A percentile compares a stretch with the other conserved stretches of the same genome.
Conservation (phyloP, 164 flowering plant genomes). For the Kalanchoe fedtschenkoi region DNA sequence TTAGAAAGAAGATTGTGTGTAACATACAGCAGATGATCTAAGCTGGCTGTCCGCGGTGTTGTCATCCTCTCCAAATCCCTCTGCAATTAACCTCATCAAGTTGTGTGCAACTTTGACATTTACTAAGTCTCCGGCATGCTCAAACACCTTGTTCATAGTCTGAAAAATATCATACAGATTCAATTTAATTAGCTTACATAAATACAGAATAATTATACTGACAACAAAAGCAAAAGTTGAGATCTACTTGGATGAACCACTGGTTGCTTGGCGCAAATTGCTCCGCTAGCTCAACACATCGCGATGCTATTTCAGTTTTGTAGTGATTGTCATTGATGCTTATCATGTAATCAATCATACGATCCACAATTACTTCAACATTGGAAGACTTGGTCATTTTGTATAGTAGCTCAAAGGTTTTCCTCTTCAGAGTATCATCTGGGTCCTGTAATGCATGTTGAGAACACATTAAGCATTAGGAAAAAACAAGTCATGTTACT, state of each 20-base stretch:
- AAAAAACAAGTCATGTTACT: background rate
- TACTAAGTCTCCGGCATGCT: conserved; percentile 98
- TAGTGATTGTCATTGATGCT: conserved; percentile 85
- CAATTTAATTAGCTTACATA: background rate
- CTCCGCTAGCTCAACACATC: conserved; percentile 96
- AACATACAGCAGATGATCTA: conserved; percentile 92
- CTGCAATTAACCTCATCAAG: conserved; percentile 94
- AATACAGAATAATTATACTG: background rate
- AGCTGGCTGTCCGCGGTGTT: conserved; percentile 79
- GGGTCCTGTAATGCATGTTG: conserved; percentile 54
- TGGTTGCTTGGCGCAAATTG: conserved; percentile 98
- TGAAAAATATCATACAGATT: conserved; percentile 22
- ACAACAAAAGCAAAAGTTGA: background rate
- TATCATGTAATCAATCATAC: conserved; percentile 97
- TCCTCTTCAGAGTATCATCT: conserved; percentile 94
- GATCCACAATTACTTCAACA: conserved; percentile 97
- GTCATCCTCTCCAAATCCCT: conserved; percentile 96
- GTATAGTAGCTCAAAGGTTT: conserved; percentile 91
- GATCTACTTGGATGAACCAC: conserved; percentile 88
- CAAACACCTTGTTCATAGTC: conserved; percentile 99
- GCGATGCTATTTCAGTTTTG: conserved; percentile 93
- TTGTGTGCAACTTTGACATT: conserved; percentile 85
- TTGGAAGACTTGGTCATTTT: conserved; percentile 97
- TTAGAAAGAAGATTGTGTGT: background rate
- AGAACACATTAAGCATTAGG: background rate